Evolutionary conservation across 1,284 basidiomycete genomes (phyloP).

Genomic region (Thelephora terrestris): DNA sequence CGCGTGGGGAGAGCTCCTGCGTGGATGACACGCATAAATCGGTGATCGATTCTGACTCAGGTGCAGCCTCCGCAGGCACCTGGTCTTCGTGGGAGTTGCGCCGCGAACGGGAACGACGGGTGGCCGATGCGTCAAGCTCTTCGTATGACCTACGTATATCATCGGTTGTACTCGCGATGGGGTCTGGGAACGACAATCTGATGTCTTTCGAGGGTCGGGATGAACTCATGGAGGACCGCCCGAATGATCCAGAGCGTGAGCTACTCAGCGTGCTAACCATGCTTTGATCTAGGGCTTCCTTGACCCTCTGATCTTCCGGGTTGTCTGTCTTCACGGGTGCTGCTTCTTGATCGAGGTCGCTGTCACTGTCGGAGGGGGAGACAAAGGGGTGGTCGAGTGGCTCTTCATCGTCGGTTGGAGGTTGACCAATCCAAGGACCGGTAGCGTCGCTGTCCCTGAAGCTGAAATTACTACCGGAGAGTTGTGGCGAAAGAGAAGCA

Average conservation of each 20-base stretch:
- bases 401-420: conserved; percentile 43
- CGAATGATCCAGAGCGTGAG: conserved; percentile 51
- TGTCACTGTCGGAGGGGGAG: conserved; percentile 11
- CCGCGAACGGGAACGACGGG: background rate
- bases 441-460: conserved; percentile 48
- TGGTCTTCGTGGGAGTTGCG: conserved; percentile 2
- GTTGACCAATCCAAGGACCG: conserved; percentile 67
- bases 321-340: conserved; percentile 22
- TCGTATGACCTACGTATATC: conserved; percentile 45
- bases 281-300: conserved; percentile 66
- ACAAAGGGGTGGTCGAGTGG: conserved; percentile 19
- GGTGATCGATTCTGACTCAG: conserved; percentile 10
- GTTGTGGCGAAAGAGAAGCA: conserved; percentile 49
- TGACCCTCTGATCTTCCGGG: conserved; percentile 54
- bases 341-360: conserved; percentile 19
- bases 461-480: conserved; percentile 55
- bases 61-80: background rate
- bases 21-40: conserved; percentile 7
- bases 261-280: conserved; percentile 65
- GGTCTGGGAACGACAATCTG: conserved; percentile 68
- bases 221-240: conserved; percentile 42
- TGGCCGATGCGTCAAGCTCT: conserved; percentile 25
- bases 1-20: conserved; percentile 3
- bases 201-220: conserved; percentile 42
- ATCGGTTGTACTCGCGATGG: conserved; percentile 54